Base-by-base conservation (phyloP, 148 eudicot species). In the Camellia lanceoleosa region DNA sequence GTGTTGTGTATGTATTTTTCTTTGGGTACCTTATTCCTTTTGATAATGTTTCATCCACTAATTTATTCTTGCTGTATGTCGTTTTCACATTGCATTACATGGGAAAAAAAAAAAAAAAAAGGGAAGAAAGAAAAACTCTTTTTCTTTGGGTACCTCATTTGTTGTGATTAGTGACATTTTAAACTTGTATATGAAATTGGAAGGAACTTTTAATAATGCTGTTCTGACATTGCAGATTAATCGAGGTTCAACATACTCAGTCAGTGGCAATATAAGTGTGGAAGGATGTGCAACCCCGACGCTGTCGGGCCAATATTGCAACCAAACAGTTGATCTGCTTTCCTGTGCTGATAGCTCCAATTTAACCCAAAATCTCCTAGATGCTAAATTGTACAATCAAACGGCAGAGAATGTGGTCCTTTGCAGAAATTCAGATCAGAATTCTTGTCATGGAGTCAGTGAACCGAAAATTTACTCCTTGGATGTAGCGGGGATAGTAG, bases 261-360 rank as follows among this genome's bases (percentile, higher is more conserved):
- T 88, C 81, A 82, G 89, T 80, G 95, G 94, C 51, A 96, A 93
- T 80, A 84, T 96, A 79, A 91, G 80, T 67, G 91, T 96, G 56
- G 94, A 91, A 87, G 99, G 97, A 76, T 96, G 99, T 73, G 77
- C 75, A 61, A 76, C 81, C 56, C 80, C 94, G 65, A 84, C 82
- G 76, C 80, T 92, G 80, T 82, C 83, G 88, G 99, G 99, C 82
- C 90, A 81, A 74, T 91, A 83, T 82, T 96, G 99, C 86, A 92
- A 96, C 87, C 93, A 91, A 88, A 91, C 95, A 9, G 61, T 92
- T 51, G 82, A 85, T 70, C 73, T 84, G 67, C 92, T 96, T 81
- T 81, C 91, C 44, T 96, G 99, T 82, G 81, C 81, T 54, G 84
- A 82, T 79, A 75, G 64, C 85, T 56, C 79, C 78, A 75, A 71